Evolutionary conservation across 805 yeast genomes (phyloP).

Genomic region (Lipomyces lipofer): DNA sequence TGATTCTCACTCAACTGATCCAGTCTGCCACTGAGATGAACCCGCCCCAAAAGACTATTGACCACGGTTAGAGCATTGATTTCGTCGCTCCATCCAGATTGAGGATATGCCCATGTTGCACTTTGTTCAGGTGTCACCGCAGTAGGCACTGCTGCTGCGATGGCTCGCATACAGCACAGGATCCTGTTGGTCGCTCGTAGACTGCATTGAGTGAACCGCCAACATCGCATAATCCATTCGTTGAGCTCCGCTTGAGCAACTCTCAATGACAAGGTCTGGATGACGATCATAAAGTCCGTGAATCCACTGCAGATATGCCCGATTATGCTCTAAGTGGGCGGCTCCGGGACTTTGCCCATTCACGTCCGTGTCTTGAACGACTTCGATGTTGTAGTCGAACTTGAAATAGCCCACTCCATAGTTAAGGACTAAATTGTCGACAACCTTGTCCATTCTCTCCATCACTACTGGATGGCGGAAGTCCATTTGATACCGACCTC

Average conservation of each 20-base stretch:
- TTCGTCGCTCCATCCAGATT: too few relatives aligned
- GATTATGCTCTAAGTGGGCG: neutral
- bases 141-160: too few relatives aligned
- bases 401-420: constrained; percentile 1
- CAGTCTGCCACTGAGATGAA: too few relatives aligned
- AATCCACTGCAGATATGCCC: neutral
- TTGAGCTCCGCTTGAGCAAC: too few relatives aligned
- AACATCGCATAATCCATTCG: too few relatives aligned
- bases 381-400: constrained; percentile 4
- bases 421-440: neutral
- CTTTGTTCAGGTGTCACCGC: neutral
- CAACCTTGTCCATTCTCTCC: neutral
- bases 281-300: neutral
- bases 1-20: too few relatives aligned
- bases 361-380: neutral
- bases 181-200: too few relatives aligned
- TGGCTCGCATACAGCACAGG: too few relatives aligned
- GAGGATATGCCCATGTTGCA: neutral
- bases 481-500: constrained; percentile 1
- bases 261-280: neutral
- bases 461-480: neutral
- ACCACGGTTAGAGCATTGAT: too few relatives aligned
- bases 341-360: neutral
- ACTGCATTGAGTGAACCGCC: too few relatives aligned
- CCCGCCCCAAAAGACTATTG: too few relatives aligned